Base-by-base conservation (phyloP, 1,284 basidiomycete species). In the Pseudozyma tsukubaensis region DNA sequence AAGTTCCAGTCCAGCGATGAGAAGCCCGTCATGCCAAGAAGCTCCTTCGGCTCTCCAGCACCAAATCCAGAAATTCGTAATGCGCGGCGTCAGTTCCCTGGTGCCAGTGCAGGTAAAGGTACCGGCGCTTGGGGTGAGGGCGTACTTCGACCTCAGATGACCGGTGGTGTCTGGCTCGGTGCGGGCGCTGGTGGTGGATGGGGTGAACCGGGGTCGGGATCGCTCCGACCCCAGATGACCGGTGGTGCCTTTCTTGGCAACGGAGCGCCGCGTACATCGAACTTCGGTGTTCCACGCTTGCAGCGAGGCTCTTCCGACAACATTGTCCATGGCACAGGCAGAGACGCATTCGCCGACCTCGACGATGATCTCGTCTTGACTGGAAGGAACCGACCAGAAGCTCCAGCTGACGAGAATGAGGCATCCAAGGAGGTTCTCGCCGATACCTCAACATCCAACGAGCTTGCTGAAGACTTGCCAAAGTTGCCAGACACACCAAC, bases 161-260 rank as follows among this genome's bases (percentile, higher is more conserved):
- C 80, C 8, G 80, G 80, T 13, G 80, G 78, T 21, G 70, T 72
- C 24, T 79, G 78, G 78, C 66, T 78, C 21, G 80, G 76, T n/a
- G 62, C 53, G 12, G 72, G 67, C 21, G 61, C 63, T 37, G 65
- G 66, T 13, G 72, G 72, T 19, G 63, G 69, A 21, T 77, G 77
- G 76, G 65, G 66, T 13, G 74, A 77, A 24, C 68, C 72, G 12
- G 39, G 52, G 8, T 58, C 72, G 8, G 48, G 60, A 2, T 56
- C 67, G 8, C 52, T 79, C 0, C 65, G 79, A 13, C 80, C 80
- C 12, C 80, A 81, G 51, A 66, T 77, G 63, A 81, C 80, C 2
- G 80, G 80, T 4, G 72, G 72, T 29, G 67, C 60, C 42, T 71
- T 67, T 43, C 59, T 70, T 5, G 71, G 71, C 40, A 64, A 58